phyloP scores from a whole-genome alignment of 2,329 filamentous ascomycete species.

The Echinosphaeria canescens region DNA sequence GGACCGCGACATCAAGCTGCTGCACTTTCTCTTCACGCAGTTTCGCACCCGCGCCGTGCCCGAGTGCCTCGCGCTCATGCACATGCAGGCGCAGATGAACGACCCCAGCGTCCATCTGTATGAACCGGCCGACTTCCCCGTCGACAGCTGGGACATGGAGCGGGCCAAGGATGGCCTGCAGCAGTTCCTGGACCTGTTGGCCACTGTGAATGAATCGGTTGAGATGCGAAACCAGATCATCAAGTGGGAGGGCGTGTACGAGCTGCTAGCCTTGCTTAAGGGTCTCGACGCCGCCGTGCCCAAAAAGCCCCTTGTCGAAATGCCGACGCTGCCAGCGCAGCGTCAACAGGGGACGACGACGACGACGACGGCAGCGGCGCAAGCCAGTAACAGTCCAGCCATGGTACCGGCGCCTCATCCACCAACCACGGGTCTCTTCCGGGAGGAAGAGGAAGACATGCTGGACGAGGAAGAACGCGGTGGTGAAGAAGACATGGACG shows the following conservation, averaged over 20 bases:
- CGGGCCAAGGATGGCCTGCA: slow-evolving; percentile 86
- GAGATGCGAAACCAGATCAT: slow-evolving; percentile 71
- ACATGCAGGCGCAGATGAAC: slow-evolving; percentile 76
- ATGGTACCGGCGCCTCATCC: slow-evolving; percentile 1
- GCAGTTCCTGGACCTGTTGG: slow-evolving; percentile 87
- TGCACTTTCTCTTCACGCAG: slow-evolving; percentile 83
- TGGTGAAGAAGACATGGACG: slow-evolving; percentile 1
- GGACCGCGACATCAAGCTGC: slow-evolving; percentile 33
- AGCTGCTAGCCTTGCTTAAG: slow-evolving; percentile 69
- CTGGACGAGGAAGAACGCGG: too few species aligned
- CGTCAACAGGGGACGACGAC: too few species aligned
- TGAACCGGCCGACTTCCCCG: slow-evolving; percentile 74
- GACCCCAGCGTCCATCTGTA: too few species aligned
- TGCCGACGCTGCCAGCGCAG: slow-evolving; percentile 13
- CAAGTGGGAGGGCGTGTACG: slow-evolving; percentile 80
- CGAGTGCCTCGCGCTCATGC: slow-evolving; percentile 85
- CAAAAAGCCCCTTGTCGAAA: slow-evolving; percentile 47
- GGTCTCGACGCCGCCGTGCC: slow-evolving; percentile 76
- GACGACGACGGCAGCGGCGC: too few species aligned
- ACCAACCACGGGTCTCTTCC: too few species aligned
- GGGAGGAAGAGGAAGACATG: too few species aligned
- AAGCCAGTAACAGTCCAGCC: too few species aligned
- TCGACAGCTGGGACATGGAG: slow-evolving; percentile 96
- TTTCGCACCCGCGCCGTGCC: slow-evolving; percentile 87
- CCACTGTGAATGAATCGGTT: slow-evolving; percentile 67